Conservation (phyloP, 2,329 filamentous ascomycete genomes). For the Teratosphaeria destructans region DNA sequence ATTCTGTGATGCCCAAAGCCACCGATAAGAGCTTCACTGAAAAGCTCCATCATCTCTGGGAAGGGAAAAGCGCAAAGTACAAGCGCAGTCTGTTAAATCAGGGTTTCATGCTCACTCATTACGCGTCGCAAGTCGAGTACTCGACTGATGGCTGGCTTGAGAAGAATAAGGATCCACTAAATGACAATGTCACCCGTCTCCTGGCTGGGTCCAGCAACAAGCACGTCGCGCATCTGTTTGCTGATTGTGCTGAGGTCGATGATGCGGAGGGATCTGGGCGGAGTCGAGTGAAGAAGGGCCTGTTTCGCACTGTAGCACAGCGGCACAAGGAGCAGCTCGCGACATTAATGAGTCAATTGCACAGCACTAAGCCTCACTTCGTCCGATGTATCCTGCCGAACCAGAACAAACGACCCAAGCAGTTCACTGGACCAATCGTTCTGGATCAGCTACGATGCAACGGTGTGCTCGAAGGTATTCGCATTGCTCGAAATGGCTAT, state of each 20-base stretch:
- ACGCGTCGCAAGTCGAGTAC: slow-evolving; percentile 96
- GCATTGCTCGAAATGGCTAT: slow-evolving; percentile 93
- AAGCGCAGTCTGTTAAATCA: slow-evolving; percentile 76
- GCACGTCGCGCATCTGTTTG: slow-evolving; percentile 75
- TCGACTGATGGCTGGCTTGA: slow-evolving; percentile 91
- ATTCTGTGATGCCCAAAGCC: slow-evolving; percentile 97
- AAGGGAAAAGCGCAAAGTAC: slow-evolving; percentile 91
- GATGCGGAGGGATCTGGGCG: slow-evolving; percentile 51
- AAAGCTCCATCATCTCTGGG: slow-evolving; percentile 93
- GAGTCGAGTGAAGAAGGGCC: slow-evolving; percentile 87
- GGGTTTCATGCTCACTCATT: slow-evolving; percentile 93
- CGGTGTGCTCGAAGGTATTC: slow-evolving; percentile 96
- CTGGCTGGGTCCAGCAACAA: slow-evolving; percentile 71
- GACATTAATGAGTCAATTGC: slow-evolving; percentile 85
- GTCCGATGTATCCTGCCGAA: slow-evolving; percentile 96
- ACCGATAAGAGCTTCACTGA: slow-evolving; percentile 96
- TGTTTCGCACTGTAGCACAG: slow-evolving; percentile 94
- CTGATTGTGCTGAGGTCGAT: slow-evolving; percentile 74
- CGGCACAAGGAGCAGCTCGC: slow-evolving; percentile 97
- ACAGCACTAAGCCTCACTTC: slow-evolving; percentile 96
- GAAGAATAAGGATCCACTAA: slow-evolving; percentile 97
- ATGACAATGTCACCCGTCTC: slow-evolving; percentile 89
- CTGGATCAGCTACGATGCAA: slow-evolving; percentile 97
- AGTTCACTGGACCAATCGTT: slow-evolving; percentile 83
- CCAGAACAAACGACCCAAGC: slow-evolving; percentile 92